A percentile compares a stretch with the other conserved stretches of the same genome.
Evolutionary conservation across 306 rosid genomes (phyloP).

Genomic region (Quercus agrifolia): DNA sequence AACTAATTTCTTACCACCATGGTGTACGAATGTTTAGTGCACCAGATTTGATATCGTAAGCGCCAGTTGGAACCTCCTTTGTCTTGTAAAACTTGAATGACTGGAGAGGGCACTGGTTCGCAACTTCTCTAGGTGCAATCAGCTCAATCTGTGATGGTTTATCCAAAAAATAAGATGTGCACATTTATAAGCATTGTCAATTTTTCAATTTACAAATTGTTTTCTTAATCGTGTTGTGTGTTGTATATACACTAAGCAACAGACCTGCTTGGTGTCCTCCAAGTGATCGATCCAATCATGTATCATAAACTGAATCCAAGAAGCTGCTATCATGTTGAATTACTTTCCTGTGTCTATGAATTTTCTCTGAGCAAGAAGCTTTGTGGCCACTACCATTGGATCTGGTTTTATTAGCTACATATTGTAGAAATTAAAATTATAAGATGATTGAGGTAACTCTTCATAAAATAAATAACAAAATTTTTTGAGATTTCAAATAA

Average conservation of each 20-base stretch:
- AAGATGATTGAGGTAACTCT: neutral
- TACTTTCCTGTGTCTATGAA: conserved; percentile 57
- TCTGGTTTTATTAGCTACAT: conserved; percentile 53
- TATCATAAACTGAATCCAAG: conserved; percentile 73
- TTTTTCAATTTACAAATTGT: neutral
- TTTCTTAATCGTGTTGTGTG: neutral
- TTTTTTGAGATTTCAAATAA: too few relatives aligned
- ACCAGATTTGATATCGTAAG: conserved; percentile 38
- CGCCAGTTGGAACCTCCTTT: conserved; percentile 46
- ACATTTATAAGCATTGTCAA: neutral
- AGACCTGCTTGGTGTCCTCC: conserved; percentile 50
- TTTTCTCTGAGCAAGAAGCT: conserved; percentile 41
- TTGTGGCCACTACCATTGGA: conserved; percentile 55
- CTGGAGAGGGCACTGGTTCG: conserved; percentile 43
- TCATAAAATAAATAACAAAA: neutral
- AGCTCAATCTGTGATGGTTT: conserved; percentile 32
- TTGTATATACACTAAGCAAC: neutral
- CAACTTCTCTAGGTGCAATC: conserved; percentile 44
- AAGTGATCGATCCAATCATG: conserved; percentile 67
- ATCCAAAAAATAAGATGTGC: neutral
- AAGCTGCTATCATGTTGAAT: conserved; percentile 61
- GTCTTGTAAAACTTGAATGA: conserved; percentile 52
- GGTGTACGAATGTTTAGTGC: conserved; percentile 42
- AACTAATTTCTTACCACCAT: conserved; percentile 46
- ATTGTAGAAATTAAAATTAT: neutral